Conservation (phyloP, 2,329 filamentous ascomycete genomes). For the Fusarium sp. region DNA sequence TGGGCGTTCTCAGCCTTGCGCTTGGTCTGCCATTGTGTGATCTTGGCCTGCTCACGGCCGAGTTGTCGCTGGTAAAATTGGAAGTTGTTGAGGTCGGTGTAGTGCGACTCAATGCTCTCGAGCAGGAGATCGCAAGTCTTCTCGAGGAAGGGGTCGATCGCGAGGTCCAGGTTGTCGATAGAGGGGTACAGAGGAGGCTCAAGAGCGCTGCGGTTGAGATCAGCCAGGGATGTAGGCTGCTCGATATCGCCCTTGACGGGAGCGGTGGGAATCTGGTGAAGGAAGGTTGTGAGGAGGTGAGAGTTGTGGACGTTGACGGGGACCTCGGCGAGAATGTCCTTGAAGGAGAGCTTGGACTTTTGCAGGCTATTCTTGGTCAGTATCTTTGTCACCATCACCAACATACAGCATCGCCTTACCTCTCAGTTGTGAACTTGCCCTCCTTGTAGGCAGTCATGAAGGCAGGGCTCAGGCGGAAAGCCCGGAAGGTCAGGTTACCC, state of each 20-base stretch:
- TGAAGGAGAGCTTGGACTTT: constrained; percentile 93
- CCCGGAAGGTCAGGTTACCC: constrained; percentile 89
- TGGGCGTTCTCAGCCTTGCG: constrained; percentile 95
- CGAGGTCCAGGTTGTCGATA: constrained; percentile 89
- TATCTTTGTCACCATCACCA: background rate
- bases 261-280: constrained; percentile 87
- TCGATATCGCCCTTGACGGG: constrained; percentile 75
- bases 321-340: constrained; percentile 92
- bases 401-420: constrained; percentile 67
- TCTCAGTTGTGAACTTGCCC: constrained; percentile 96
- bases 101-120: constrained; percentile 97
- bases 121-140: constrained; percentile 97
- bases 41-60: constrained; percentile 95
- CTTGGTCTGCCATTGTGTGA: constrained; percentile 96
- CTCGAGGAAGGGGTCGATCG: constrained; percentile 97
- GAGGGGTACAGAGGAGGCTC: constrained; percentile 84
- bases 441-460: constrained; percentile 97
- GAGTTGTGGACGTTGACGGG: constrained; percentile 96
- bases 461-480: constrained; percentile 87
- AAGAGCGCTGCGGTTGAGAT: constrained; percentile 77
- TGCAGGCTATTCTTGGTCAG: constrained; percentile 75
- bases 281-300: constrained; percentile 93
- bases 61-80: constrained; percentile 96
- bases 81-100: constrained; percentile 99
- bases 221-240: constrained; percentile 83